Conservation (phyloP, 1,139 yeast genomes). For the Yarrowia galli region DNA sequence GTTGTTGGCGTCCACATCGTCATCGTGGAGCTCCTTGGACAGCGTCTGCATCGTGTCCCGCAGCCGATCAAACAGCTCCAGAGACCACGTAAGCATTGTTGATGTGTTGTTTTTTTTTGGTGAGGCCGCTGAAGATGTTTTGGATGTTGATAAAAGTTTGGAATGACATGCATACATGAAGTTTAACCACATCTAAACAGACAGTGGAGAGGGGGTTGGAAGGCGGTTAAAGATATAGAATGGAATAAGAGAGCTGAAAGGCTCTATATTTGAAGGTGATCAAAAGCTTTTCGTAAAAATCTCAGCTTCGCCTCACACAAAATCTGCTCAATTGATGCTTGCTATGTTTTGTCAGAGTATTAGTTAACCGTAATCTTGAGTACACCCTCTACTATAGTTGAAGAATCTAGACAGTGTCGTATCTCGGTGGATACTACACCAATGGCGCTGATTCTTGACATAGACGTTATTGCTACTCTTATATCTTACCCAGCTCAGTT, state of each 20-base stretch:
- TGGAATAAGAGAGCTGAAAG: too few relatives aligned
- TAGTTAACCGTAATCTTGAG: not conserved
- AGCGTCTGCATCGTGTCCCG: constrained; percentile 46
- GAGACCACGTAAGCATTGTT: constrained; percentile 39
- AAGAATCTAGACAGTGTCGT: too few relatives aligned
- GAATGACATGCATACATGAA: constrained; percentile 8
- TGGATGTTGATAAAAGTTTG: constrained; percentile 27
- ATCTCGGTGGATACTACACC: too few relatives aligned
- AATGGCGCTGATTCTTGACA: too few relatives aligned
- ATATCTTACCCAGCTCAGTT: too few relatives aligned
- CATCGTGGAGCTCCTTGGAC: constrained; percentile 41
- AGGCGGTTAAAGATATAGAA: too few relatives aligned
- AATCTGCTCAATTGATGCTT: not conserved
- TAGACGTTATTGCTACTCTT: too few relatives aligned
- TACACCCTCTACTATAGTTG: too few relatives aligned
- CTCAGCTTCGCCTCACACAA: not conserved
- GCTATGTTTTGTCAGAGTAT: not conserved
- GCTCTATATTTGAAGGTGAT: too few relatives aligned
- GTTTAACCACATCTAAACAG: not conserved
- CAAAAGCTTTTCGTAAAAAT: too few relatives aligned
- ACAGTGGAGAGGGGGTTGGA: not conserved
- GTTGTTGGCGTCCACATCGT: constrained; percentile 42
- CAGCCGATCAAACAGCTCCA: constrained; percentile 49
- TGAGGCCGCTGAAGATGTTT: constrained; percentile 6
- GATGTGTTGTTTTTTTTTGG: not conserved